Evolutionary conservation across 495 filamentous ascomycete species (phyloP).

Genomic region (Glarea lozoyensis): DNA sequence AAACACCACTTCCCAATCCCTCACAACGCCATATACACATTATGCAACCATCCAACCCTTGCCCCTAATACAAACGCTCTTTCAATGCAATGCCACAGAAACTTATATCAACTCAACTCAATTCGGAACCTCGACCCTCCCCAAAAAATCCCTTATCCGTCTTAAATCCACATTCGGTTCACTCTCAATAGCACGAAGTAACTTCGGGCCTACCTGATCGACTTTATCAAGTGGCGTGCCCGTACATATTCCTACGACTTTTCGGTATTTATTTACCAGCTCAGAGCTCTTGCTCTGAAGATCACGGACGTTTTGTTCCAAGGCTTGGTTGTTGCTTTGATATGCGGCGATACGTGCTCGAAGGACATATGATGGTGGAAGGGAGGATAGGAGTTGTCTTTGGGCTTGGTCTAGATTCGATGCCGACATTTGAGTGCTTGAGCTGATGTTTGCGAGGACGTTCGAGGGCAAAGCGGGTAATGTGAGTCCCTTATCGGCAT

Average conservation of each 20-base stretch:
- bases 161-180: slow-evolving; percentile 60
- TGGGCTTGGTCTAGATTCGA: slow-evolving; percentile 14
- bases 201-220: slow-evolving; percentile 48
- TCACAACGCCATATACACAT: too few species aligned
- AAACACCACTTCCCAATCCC: too few species aligned
- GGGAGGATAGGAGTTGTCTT: slow-evolving; percentile 11
- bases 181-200: slow-evolving; percentile 64
- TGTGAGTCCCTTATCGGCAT: slow-evolving; percentile 39
- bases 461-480: slow-evolving; percentile 30
- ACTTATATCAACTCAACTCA: background rate
- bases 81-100: too few species aligned
- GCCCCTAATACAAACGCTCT: too few species aligned
- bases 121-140: slow-evolving; percentile 47
- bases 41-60: too few species aligned
- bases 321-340: slow-evolving; percentile 30
- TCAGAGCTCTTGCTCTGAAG: slow-evolving; percentile 55
- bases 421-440: slow-evolving; percentile 3
- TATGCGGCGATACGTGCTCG: slow-evolving; percentile 37
- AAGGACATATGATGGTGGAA: slow-evolving; percentile 12
- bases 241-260: slow-evolving; percentile 62
- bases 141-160: slow-evolving; percentile 62
- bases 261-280: slow-evolving; percentile 59
- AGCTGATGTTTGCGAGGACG: slow-evolving; percentile 12
- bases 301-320: slow-evolving; percentile 34
- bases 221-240: slow-evolving; percentile 52